Conservation (phyloP, 495 filamentous ascomycete species). For the Xylaria scruposa region DNA sequence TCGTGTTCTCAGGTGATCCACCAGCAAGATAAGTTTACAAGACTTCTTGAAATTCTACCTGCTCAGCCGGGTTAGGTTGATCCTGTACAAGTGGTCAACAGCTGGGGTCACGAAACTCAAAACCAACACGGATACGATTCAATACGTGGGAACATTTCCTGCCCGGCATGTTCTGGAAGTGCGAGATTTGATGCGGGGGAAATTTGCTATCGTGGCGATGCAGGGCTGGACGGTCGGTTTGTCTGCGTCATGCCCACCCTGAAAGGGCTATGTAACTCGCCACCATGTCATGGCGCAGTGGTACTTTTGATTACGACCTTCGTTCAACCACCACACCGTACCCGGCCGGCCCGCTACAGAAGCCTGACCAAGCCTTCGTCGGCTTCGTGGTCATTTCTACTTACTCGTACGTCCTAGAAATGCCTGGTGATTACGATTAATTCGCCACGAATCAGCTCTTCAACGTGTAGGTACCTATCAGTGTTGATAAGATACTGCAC, state of each 20-base stretch:
- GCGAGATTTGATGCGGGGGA: neutral
- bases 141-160: neutral
- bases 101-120: neutral
- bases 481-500: neutral
- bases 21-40: neutral
- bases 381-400: neutral
- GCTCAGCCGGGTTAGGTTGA: constrained; percentile 20
- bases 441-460: neutral
- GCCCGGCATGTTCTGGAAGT: constrained; percentile 15
- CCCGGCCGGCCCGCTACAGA: neutral
- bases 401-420: neutral
- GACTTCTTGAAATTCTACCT: neutral
- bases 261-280: constrained; percentile 32
- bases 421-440: neutral
- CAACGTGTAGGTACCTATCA: neutral
- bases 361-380: neutral
- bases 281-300: constrained; percentile 32
- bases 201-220: constrained; percentile 18
- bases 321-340: neutral
- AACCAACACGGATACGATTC: constrained; percentile 2
- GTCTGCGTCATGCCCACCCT: constrained; percentile 11
- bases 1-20: constrained; percentile 12
- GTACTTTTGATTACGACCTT: constrained; percentile 23
- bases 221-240: constrained; percentile 1
- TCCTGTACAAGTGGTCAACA: neutral